Base-by-base conservation (phyloP, 2,329 filamentous ascomycete species). In the Colletotrichum sojae region DNA sequence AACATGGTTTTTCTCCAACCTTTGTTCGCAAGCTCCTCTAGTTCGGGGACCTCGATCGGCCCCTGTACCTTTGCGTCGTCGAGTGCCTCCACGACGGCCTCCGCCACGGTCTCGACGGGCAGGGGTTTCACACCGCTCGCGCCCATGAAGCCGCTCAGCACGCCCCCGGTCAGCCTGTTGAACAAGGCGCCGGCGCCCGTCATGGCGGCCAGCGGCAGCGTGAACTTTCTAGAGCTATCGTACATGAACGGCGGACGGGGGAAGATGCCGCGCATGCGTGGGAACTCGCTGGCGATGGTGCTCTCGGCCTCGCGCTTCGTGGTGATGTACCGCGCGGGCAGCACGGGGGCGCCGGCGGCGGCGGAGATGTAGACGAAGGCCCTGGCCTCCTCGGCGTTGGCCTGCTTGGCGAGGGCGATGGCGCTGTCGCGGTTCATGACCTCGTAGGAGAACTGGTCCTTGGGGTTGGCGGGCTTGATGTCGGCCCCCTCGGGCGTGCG, bases 351-450 rank as follows among this genome's bases (percentile, higher is more conserved):
- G 4, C 94, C 95, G 1, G 87, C 94, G 0, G 94, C 93, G 2
- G 96, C 96, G 43, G 94, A 97, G 70, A 99, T 91, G 84, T 94
- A 98, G 69, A 92, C 90, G 78, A 97, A 98, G 0, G 90, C 89
- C 18, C 86, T 82, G 15, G 91, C 91, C 43, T 89, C 85, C 69
- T 89, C 88, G 40, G 83, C 83, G 27, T 87, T 86, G 2, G 94
- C 90, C 78, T 95, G 93, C 76, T 91, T 90, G 15, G 95, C 96
- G 15, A 98, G 86, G 63, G 91, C 88, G 70, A 98, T 89, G 55
- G 95, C 95, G 83, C 85, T 89, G 82, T 98, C 95, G 66, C 96
- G 89, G 83, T 99, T 99, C 94, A 99, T 98, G 70, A 94, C 86
- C 83, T 98, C 96, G 83, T 99, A 99, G 18, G 95, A 98, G 75